Evolutionary conservation across 2,329 filamentous ascomycete genomes (phyloP).

Genomic region (Arthrobotrys megalospora): DNA sequence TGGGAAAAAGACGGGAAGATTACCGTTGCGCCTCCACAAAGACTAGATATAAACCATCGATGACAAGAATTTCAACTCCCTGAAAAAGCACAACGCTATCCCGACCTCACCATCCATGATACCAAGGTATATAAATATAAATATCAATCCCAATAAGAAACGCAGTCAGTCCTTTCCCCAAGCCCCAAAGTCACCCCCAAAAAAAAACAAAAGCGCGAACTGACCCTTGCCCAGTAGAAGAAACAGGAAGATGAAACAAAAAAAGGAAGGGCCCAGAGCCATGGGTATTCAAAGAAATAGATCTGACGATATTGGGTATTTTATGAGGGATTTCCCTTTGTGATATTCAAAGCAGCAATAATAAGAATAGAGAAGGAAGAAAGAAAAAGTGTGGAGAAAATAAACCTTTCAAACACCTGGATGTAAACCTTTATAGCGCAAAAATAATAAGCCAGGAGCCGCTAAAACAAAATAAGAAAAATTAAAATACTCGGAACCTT

Average conservation of each 20-base stretch:
- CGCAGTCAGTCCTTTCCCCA: constrained; percentile 36
- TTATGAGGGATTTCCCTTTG: constrained; percentile 14
- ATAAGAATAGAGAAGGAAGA: constrained; percentile 1
- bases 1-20: constrained; percentile 55
- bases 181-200: constrained; percentile 2
- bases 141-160: constrained; percentile 46
- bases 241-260: constrained; percentile 11
- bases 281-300: constrained; percentile 28
- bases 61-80: constrained; percentile 58
- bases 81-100: constrained; percentile 60
- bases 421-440: constrained; percentile 44
- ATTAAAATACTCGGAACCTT: constrained; percentile 53
- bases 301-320: constrained; percentile 43
- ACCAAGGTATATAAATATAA: constrained; percentile 27
- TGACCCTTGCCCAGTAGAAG: constrained; percentile 8
- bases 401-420: constrained; percentile 48
- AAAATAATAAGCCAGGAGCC: constrained; percentile 7
- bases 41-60: constrained; percentile 45
- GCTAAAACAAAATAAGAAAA: constrained; percentile 45
- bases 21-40: constrained; percentile 60
- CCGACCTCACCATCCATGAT: constrained; percentile 39
- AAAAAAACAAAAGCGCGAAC: constrained; percentile 40
- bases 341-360: constrained; percentile 6
- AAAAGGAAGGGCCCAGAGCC: constrained; percentile 15
- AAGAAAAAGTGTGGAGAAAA: constrained; percentile 52